Conservation (phyloP, 495 filamentous ascomycete genomes). For the Neohortaea acidophila region DNA sequence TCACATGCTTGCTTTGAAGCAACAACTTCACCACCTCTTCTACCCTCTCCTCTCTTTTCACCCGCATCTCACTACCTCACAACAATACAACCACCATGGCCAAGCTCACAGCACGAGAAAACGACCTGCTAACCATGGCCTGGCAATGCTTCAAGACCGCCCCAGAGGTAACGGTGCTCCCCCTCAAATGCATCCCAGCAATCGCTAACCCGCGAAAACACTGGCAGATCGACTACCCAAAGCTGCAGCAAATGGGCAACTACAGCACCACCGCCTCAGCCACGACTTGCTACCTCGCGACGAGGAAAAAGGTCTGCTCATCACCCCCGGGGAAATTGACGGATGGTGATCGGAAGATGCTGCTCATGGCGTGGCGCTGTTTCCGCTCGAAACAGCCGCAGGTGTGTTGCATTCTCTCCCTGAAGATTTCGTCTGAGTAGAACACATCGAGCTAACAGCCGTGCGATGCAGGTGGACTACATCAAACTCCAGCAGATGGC, state of each 20-base stretch:
- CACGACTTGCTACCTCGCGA: background rate
- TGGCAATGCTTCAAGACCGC: conserved; percentile 15
- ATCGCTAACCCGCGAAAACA: background rate
- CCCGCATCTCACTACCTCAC: too few relatives aligned
- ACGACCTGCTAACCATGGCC: conserved; percentile 8
- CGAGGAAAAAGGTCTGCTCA: background rate
- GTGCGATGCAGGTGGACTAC: conserved; percentile 29
- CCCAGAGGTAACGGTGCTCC: background rate
- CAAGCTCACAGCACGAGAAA: conserved; percentile 4
- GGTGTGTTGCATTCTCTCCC: conserved; percentile 4
- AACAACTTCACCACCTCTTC: background rate
- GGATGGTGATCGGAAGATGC: conserved; percentile 1
- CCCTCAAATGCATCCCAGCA: background rate
- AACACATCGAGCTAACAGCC: background rate
- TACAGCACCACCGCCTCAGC: conserved; percentile 2
- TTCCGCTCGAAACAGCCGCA: conserved; percentile 9
- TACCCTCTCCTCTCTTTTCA: background rate
- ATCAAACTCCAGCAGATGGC: conserved; percentile 26
- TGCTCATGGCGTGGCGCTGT: conserved; percentile 16
- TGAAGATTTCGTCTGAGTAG: background rate
- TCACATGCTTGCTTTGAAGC: background rate
- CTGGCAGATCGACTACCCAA: conserved; percentile 1
- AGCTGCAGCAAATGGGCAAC: background rate
- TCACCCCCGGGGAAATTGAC: background rate
- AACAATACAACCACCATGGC: background rate